Evolutionary conservation across 345 rosid species (phyloP), one percentile per base, ranked within the genome.

Genomic region (Ricinus communis): DNA sequence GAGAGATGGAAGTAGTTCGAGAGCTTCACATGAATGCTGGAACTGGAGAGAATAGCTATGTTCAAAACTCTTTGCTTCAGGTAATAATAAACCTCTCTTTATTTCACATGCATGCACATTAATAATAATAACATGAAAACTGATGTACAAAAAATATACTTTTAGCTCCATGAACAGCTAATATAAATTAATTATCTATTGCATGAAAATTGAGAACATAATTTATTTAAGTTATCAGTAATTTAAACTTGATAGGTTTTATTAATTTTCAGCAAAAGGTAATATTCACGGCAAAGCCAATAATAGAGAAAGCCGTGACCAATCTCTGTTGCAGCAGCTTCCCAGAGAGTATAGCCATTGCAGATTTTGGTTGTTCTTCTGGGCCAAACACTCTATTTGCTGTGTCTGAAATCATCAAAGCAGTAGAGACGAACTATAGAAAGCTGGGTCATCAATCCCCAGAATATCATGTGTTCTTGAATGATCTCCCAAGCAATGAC

Each of bases 311-410:
- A 41, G 86, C 86, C 36, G 51, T 86, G 21, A 71, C 75, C 14
- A 65, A 65, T 46, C 75, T 82, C 27, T 86, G 60, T 69, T 4
- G 73, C 84, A 77, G 28, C 47, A 90, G 50, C 78, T 79, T 68
- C n/a, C n/a, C n/a, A n/a, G n/a, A n/a, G n/a, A n/a, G n/a, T n/a
- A n/a, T n/a, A n/a, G n/a, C n/a, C n/a, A 82, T 92, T 27, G 94
- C 92, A 55, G 97, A 90, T 79, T 50, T 92, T 58, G 97, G 97
- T 2, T 90, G 97, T 74, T 88, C 97, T 45, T 87, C 93, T 7
- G 96, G 97, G 56, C 91, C 92, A 65, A 90, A 88, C 81, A 76
- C 96, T 13, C 78, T 87, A 0, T 71, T 72, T 2, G 77, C 64
- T 3, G 74, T 70, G 5, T 70, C 80, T 8, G 79, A 80, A 57